phyloP scores from a whole-genome alignment of 2,329 filamentous ascomycete species.

The Penicillium sp. region DNA sequence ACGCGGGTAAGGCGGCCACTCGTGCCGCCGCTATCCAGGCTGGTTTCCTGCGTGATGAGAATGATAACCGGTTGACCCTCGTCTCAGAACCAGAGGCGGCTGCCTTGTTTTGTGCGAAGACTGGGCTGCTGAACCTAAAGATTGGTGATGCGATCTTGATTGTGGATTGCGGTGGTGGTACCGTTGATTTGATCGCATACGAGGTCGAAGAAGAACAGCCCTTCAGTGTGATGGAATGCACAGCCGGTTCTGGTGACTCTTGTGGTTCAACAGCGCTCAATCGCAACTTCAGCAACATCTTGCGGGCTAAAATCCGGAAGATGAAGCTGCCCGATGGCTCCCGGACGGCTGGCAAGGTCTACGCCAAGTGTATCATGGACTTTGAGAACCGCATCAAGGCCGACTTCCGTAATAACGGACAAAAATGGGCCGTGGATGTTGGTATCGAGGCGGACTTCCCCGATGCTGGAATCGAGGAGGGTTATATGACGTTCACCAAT shows the following conservation, averaged over 20 bases:
- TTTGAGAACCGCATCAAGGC: slow-evolving; percentile 99
- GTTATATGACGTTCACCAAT: slow-evolving; percentile 99
- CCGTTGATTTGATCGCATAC: slow-evolving; percentile 97
- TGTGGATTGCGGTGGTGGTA: slow-evolving; percentile 97
- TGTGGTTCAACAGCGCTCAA: slow-evolving; percentile 98
- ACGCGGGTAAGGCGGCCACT: slow-evolving; percentile 95
- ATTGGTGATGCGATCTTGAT: slow-evolving; percentile 98
- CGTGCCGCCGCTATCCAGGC: slow-evolving; percentile 95
- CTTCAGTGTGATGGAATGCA: slow-evolving; percentile 96
- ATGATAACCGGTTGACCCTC: slow-evolving; percentile 91
- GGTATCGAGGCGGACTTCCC: slow-evolving; percentile 98
- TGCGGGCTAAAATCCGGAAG: slow-evolving; percentile 96
- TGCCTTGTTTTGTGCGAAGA: slow-evolving; percentile 96
- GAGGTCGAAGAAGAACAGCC: slow-evolving; percentile 97
- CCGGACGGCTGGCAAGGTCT: slow-evolving; percentile 95
- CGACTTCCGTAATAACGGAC: slow-evolving; percentile 97
- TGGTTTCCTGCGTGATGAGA: slow-evolving; percentile 93
- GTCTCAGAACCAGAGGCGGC: slow-evolving; percentile 97
- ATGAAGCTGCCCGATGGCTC: slow-evolving; percentile 98
- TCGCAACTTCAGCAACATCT: slow-evolving; percentile 96
- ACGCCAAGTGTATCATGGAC: slow-evolving; percentile 99
- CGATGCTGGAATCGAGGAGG: slow-evolving; percentile 96
- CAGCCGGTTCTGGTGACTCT: slow-evolving; percentile 93
- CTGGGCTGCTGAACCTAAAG: slow-evolving; percentile 91
- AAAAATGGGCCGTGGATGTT: slow-evolving; percentile 98